Evolutionary conservation across 441 rosid species (phyloP).

Genomic region (Pelargonium myrrhifolium): DNA sequence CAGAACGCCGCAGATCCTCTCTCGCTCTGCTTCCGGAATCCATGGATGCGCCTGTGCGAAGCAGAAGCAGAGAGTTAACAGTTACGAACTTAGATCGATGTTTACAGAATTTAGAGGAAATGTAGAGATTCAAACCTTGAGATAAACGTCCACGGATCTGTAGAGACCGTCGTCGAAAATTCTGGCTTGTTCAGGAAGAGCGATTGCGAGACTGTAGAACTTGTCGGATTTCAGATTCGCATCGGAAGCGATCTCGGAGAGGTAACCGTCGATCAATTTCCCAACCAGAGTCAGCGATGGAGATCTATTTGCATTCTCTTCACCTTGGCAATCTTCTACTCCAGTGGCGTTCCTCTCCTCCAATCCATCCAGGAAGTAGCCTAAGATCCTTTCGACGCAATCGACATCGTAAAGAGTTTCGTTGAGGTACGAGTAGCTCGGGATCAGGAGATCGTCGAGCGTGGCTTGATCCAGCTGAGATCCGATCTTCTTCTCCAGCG

Average conservation of each 20-base stretch:
- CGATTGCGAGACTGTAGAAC: conserved; percentile 45
- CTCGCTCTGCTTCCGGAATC: conserved; percentile 54
- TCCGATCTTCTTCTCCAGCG: conserved; percentile 54
- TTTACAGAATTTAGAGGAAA: neutral
- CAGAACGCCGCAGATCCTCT: conserved; percentile 52
- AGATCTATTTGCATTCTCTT: conserved; percentile 27
- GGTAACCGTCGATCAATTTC: conserved; percentile 56
- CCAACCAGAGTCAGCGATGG: conserved; percentile 68
- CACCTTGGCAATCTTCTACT: too few species aligned
- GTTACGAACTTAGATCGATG: too few species aligned
- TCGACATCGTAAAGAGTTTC: conserved; percentile 66
- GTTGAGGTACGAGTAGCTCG: conserved; percentile 64
- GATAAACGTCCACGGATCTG: conserved; percentile 65
- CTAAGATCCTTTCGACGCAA: conserved; percentile 54
- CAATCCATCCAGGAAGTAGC: conserved; percentile 43
- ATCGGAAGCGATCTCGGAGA: conserved; percentile 66
- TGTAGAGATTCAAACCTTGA: conserved; percentile 34
- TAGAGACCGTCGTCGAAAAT: conserved; percentile 66
- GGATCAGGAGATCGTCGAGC: conserved; percentile 60
- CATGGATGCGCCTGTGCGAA: conserved; percentile 56
- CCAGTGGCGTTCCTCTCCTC: conserved; percentile 24
- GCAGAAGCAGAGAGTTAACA: neutral
- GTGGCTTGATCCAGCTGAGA: conserved; percentile 54
- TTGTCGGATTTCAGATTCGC: conserved; percentile 54
- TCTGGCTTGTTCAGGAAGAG: conserved; percentile 56